Percentiles rank a stretch among this genome's conserved stretches.
Evolutionary conservation across 768 basidiomycete species (phyloP).

Genomic region (Kwoniella mangroviensis): DNA sequence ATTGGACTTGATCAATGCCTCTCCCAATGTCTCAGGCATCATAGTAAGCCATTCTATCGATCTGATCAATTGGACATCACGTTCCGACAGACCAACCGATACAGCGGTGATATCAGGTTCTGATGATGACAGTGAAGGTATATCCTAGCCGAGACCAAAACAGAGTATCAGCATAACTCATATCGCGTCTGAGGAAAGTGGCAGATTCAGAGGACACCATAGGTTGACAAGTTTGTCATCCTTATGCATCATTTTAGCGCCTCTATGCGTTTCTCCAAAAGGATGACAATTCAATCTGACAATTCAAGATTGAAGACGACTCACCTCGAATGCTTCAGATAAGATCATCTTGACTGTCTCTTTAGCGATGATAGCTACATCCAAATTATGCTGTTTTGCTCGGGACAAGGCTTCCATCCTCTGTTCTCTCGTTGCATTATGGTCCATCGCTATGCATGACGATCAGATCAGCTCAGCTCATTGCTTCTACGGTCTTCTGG

Average conservation of each 20-base stretch:
- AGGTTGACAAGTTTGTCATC: neutral
- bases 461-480: neutral
- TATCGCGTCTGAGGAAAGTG: neutral
- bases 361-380: conserved; percentile 77
- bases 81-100: conserved; percentile 41
- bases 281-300: neutral
- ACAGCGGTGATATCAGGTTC: conserved; percentile 51
- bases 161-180: neutral
- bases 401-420: conserved; percentile 72
- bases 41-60: conserved; percentile 94
- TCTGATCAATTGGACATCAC: conserved; percentile 67
- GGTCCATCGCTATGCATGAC: conserved; percentile 53
- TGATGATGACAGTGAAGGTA: conserved; percentile 43
- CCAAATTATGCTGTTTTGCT: conserved; percentile 81
- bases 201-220: conserved; percentile 1
- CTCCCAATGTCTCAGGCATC: conserved; percentile 70
- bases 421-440: conserved; percentile 62
- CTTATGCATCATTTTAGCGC: neutral
- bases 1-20: conserved; percentile 84
- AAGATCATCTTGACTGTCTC: conserved; percentile 71
- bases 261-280: neutral
- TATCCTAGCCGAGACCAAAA: conserved; percentile 31
- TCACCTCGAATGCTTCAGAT: conserved; percentile 62
- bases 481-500: neutral
- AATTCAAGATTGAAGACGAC: conserved; percentile 26